These are phyloP conservation scores for Cicer judaicum DNA, from an alignment of 306 rosid genomes.

Conservation along the genomic window DNA sequence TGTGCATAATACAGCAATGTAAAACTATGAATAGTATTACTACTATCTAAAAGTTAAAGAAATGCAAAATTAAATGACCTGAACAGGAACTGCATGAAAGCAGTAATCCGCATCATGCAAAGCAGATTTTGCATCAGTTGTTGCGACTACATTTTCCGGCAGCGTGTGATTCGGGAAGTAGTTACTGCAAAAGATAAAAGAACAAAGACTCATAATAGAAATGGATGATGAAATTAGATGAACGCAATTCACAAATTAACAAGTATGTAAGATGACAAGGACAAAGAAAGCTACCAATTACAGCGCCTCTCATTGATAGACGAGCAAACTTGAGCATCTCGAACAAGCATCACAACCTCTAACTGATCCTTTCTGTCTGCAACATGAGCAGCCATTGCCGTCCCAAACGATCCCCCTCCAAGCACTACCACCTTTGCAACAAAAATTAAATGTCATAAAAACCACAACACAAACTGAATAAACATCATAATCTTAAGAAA, in stretches of 20 bases:
- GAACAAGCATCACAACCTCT: conserved; percentile 83
- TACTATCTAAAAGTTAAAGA: background rate
- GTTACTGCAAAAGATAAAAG: conserved; percentile 56
- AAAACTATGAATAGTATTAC: background rate
- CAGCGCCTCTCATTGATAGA: conserved; percentile 69
- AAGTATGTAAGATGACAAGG: conserved; percentile 9
- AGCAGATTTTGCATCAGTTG: conserved; percentile 86
- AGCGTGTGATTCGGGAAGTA: conserved; percentile 80
- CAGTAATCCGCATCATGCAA: conserved; percentile 78
- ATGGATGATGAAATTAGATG: conserved; percentile 3
- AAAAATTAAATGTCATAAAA: conserved; percentile 19
- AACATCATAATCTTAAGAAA: background rate
- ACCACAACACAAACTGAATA: background rate
- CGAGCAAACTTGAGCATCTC: conserved; percentile 83
- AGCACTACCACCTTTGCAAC: conserved; percentile 78
- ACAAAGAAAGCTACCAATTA: conserved; percentile 60
- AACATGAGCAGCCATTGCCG: conserved; percentile 96
- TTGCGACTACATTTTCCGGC: conserved; percentile 81
- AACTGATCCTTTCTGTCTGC: conserved; percentile 76
- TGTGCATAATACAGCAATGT: background rate
- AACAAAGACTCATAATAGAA: conserved; percentile 29
- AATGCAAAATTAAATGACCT: conserved; percentile 56
- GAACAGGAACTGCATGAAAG: conserved; percentile 94
- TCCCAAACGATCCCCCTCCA: conserved; percentile 97
- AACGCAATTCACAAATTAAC: conserved; percentile 17